phyloP scores from a whole-genome alignment of 768 basidiomycete species.

The Lentinus brumalis region DNA sequence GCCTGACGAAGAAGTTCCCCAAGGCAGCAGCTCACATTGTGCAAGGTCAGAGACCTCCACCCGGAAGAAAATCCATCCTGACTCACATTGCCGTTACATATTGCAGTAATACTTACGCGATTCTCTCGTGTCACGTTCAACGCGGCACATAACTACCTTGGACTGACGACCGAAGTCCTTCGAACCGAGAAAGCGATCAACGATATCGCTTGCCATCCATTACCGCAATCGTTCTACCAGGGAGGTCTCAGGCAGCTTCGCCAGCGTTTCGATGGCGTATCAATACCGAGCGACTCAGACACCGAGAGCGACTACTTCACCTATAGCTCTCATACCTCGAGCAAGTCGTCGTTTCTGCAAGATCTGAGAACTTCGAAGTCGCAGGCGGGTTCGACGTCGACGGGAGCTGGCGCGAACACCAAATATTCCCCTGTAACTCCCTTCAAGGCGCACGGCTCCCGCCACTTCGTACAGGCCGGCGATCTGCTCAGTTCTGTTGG shows the following conservation, averaged over 20 bases:
- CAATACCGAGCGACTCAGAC: slow-evolving; percentile 44
- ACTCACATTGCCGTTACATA: neutral
- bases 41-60: slow-evolving; percentile 52
- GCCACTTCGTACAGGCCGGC: slow-evolving; percentile 71
- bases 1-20: slow-evolving; percentile 93
- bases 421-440: slow-evolving; percentile 26
- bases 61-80: no score
- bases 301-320: slow-evolving; percentile 60
- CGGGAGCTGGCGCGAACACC: neutral
- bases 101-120: slow-evolving; percentile 82
- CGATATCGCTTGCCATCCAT: slow-evolving; percentile 92
- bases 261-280: slow-evolving; percentile 78
- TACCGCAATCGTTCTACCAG: slow-evolving; percentile 90
- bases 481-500: slow-evolving; percentile 68
- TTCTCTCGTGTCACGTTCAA: slow-evolving; percentile 98
- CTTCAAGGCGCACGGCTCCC: slow-evolving; percentile 38
- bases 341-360: slow-evolving; percentile 11
- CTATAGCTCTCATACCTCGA: slow-evolving; percentile 24
- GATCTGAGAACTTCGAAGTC: slow-evolving; percentile 27
- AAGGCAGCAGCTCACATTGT: slow-evolving; percentile 97
- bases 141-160: slow-evolving; percentile 95
- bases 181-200: slow-evolving; percentile 98
- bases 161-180: slow-evolving; percentile 91
- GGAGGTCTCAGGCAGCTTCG: slow-evolving; percentile 87
- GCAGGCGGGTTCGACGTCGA: slow-evolving; percentile 24